A percentile compares a stretch with the other conserved stretches of the same genome.
Evolutionary conservation across 805 yeast genomes (phyloP).

Genomic region (Spathaspora girioi): DNA sequence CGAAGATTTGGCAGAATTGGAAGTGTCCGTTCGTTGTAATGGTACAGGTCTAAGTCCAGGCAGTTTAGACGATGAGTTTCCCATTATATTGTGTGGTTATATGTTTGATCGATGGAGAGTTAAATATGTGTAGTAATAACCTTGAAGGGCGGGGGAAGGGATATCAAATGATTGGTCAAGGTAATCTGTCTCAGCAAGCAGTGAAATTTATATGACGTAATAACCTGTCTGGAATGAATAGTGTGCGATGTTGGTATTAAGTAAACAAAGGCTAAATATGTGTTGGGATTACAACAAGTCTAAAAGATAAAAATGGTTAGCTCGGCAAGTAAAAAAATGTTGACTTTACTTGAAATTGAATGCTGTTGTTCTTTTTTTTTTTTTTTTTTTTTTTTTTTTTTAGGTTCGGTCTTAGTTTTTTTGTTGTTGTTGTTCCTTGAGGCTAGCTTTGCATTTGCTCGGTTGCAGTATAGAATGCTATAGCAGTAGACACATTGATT

Average conservation of each 20-base stretch:
- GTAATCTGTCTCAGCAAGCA: neutral
- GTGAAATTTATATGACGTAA: neutral
- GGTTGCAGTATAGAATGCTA: neutral
- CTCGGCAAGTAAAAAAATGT: neutral
- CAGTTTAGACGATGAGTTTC: slow-evolving; percentile 48
- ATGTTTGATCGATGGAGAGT: neutral
- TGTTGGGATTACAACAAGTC: neutral
- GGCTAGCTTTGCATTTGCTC: neutral
- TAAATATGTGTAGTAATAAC: neutral
- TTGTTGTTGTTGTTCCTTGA: neutral
- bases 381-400: neutral
- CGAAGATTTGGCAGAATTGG: slow-evolving; percentile 45
- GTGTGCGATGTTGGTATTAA: neutral
- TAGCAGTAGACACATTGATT: no score
- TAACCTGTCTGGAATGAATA: neutral
- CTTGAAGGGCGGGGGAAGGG: neutral
- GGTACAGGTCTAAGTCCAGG: slow-evolving; percentile 26
- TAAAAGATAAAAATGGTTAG: neutral
- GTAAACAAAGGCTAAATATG: no score
- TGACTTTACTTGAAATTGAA: neutral
- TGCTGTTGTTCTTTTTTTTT: neutral
- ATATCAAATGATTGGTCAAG: neutral
- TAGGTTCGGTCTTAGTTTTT: neutral
- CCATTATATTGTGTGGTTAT: slow-evolving; percentile 25
- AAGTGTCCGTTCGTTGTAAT: slow-evolving; percentile 55